Base-by-base conservation (phyloP, 2,329 filamentous ascomycete genomes). In the Intubia oerlemansii region DNA sequence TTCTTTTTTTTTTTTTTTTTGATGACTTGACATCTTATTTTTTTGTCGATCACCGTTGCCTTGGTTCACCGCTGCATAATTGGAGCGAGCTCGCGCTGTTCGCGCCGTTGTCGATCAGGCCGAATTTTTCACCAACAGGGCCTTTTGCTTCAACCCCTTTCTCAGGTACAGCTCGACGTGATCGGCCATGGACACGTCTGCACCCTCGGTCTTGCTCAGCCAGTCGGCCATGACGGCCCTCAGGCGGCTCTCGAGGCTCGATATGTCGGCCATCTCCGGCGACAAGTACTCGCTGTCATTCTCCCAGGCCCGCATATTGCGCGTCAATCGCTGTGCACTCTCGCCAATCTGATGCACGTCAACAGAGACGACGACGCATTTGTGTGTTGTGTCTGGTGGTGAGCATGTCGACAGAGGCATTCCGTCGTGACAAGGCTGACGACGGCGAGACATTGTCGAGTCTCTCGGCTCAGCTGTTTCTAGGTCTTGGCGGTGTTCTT, bases 111-210 rank as follows among this genome's bases (percentile, higher is more conserved):
- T 30, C 9, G 16, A 18, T 25, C 11, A 13, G 16, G 12, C 8
- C 16, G n/a, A n/a, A n/a, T n/a, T n/a, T 13, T 22, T 24, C 13
- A 26, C 24, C 11, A 19, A n/a, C 23, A 29, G 19, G 9, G 23
- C 22, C 30, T 30, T 32, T 17, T 22, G 24, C 27, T 29, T 34
- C 12, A 39, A 16, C 11, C 32, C 29, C 15, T 28, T 33, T 5
- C 29, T n/a, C 11, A 38, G 22, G 20, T 38, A 35, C 5, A 38
- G 26, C 22, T 37, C 36, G 6, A 38, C 27, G 17, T 34, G 17
- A 4, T 32, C 25, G 27, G 15, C 20, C 27, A 27, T 17, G n/a
- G 24, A 5, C 22, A 27, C 17, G 13, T 17, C 16, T n/a, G 25
- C 3, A 22, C 9, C 15, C n/a, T 28, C 6, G n/a, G 11, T 30